phyloP scores from a whole-genome alignment of 306 rosid species.

The Dalbergia oliveri region DNA sequence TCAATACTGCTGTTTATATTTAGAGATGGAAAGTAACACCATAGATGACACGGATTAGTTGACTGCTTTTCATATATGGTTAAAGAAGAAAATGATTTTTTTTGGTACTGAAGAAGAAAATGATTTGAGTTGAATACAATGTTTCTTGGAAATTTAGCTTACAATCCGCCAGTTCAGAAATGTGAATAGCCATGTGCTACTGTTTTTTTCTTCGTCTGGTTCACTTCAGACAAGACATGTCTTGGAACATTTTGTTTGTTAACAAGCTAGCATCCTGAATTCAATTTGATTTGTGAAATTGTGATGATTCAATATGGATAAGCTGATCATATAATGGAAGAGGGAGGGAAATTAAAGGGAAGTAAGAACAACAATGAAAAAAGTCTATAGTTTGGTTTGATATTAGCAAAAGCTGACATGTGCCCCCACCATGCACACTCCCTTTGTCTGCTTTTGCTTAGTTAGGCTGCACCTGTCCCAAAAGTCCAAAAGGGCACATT shows the following conservation, averaged over 20 bases:
- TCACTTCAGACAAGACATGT: neutral
- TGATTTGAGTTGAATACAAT: neutral
- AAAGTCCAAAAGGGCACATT: neutral
- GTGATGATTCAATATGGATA: neutral
- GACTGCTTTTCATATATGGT: neutral
- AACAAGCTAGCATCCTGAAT: neutral
- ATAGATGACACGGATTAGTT: neutral
- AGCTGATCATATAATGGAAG: constrained; percentile 31
- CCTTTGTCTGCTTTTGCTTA: neutral
- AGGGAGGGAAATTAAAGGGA: constrained; percentile 16
- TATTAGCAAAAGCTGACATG: neutral
- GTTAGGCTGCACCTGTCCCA: constrained; percentile 5
- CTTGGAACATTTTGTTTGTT: constrained; percentile 25
- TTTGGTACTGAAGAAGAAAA: neutral
- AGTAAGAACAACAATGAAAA: neutral
- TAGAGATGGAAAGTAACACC: neutral
- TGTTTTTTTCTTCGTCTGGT: neutral
- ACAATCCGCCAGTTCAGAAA: neutral
- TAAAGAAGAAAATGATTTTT: neutral
- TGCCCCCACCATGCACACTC: neutral
- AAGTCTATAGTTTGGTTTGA: neutral
- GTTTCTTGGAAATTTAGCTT: neutral
- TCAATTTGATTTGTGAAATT: neutral
- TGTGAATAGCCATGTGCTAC: neutral
- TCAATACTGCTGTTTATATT: neutral